Evolutionary conservation across 257 asterid genomes (phyloP).

Genomic region (Henckelia pumila): DNA sequence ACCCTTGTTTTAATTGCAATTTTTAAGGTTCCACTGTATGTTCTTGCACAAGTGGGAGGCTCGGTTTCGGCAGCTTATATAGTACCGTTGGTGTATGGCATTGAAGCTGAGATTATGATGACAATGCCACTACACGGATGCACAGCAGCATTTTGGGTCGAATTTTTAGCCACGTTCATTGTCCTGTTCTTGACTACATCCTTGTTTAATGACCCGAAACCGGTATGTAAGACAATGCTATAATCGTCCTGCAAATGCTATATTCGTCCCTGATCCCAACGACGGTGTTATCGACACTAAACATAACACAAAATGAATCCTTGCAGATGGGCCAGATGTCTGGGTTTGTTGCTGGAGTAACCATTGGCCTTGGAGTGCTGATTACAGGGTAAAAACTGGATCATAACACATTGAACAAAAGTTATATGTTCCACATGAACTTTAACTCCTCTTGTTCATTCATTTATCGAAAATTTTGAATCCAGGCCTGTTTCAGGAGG

Average conservation of each 20-base stretch:
- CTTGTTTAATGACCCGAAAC: slow-evolving; percentile 40
- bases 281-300: neutral
- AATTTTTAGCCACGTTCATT: slow-evolving; percentile 71
- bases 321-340: slow-evolving; percentile 47
- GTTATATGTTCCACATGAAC: neutral
- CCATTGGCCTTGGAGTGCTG: slow-evolving; percentile 79
- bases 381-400: slow-evolving; percentile 59
- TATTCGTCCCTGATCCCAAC: neutral
- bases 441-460: neutral
- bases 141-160: slow-evolving; percentile 63
- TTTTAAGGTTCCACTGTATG: slow-evolving; percentile 64
- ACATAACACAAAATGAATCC: neutral
- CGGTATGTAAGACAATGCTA: slow-evolving; percentile 42
- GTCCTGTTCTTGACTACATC: slow-evolving; percentile 67
- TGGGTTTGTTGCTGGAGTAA: slow-evolving; percentile 70
- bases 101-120: slow-evolving; percentile 53
- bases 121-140: slow-evolving; percentile 66
- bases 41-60: slow-evolving; percentile 76
- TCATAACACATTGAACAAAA: neutral
- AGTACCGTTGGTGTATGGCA: slow-evolving; percentile 55
- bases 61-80: slow-evolving; percentile 55
- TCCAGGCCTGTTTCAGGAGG: slow-evolving; percentile 89
- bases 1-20: neutral
- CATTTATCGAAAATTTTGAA: neutral
- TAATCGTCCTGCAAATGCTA: neutral